Base-by-base conservation (phyloP, 805 yeast species). In the Torulaspora delbrueckii region DNA sequence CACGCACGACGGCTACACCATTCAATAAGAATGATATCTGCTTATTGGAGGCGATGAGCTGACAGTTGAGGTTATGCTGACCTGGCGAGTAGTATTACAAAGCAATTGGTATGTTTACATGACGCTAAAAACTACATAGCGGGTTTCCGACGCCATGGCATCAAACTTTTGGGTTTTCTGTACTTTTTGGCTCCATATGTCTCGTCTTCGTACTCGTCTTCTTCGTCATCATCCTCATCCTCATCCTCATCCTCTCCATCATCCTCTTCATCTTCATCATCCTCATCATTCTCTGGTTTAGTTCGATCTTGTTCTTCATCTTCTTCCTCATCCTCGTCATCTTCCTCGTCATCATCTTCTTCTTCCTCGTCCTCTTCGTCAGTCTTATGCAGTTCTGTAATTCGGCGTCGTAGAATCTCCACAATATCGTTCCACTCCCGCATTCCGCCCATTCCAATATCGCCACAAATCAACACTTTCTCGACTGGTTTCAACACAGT, bases 361-460 rank as follows among this genome's bases (percentile, higher is more conserved):
- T 63, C 67, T 1, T 68, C 70, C 1, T 61, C 70, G 1, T 61
- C 68, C 1, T 68, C 69, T 1, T 74, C 77, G 3, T 73, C 77
- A n/a, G 40, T 32, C 18, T 37, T 48, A 18, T 53, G 52, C 3
- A 62, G 55, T 31, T 60, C 67, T 7, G 53, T 52, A 46, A 72
- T 58, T 54, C 68, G 68, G 50, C 63, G 63, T 30, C 70, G 65
- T 49, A 77, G 46, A 18, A 78, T 76, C 57, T 83, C 87, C 7
- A 84, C 91, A 48, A 86, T 79, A 57, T 84, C 93, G 59, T 81
- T 80, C 84, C 88, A 85, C 59, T 85, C 93, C 73, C 88, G 77
- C 95, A 86, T 86, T 26, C 95, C 95, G 36, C 95, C 95, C 93
- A 86, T 84, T 10, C 93, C 93, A 51, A 86, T 84, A 60, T 86